phyloP scores from a whole-genome alignment of 208 protist genomes.

The Porcisia hertigi region DNA sequence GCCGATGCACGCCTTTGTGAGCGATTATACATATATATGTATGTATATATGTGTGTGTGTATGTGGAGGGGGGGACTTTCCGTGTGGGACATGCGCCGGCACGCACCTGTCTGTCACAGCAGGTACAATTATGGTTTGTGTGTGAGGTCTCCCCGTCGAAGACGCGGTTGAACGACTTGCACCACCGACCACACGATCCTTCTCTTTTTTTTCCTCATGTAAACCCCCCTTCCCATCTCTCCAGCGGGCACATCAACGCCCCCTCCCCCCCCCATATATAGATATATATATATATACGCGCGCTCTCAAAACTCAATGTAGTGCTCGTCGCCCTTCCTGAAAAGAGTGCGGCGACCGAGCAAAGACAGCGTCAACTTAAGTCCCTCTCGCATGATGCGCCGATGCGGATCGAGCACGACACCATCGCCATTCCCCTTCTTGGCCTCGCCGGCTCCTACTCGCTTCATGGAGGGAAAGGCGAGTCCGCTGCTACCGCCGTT shows the following conservation, averaged over 20 bases:
- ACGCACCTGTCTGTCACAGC: too few species aligned
- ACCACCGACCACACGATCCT: neutral
- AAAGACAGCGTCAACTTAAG: slow-evolving; percentile 57
- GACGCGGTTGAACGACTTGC: neutral
- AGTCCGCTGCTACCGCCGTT: slow-evolving; percentile 3
- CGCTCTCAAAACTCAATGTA: slow-evolving; percentile 70
- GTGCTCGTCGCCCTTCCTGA: slow-evolving; percentile 52
- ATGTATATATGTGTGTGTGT: neutral
- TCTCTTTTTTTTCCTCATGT: neutral
- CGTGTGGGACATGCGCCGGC: too few species aligned
- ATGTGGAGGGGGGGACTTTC: too few species aligned
- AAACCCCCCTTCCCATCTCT: neutral
- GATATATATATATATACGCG: neutral
- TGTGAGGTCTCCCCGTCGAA: neutral
- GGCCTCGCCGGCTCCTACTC: slow-evolving; percentile 3
- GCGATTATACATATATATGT: neutral
- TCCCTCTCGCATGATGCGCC: slow-evolving; percentile 54
- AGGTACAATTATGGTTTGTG: too few species aligned
- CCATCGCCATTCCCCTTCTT: slow-evolving; percentile 1
- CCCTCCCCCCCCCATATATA: neutral
- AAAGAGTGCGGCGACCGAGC: slow-evolving; percentile 65
- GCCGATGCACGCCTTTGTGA: too few species aligned
- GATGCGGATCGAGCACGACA: slow-evolving; percentile 33
- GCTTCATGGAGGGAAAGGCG: slow-evolving; percentile 12
- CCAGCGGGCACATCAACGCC: neutral